Conservation (phyloP, 2,329 filamentous ascomycete species). For the Kalmusia sp. region DNA sequence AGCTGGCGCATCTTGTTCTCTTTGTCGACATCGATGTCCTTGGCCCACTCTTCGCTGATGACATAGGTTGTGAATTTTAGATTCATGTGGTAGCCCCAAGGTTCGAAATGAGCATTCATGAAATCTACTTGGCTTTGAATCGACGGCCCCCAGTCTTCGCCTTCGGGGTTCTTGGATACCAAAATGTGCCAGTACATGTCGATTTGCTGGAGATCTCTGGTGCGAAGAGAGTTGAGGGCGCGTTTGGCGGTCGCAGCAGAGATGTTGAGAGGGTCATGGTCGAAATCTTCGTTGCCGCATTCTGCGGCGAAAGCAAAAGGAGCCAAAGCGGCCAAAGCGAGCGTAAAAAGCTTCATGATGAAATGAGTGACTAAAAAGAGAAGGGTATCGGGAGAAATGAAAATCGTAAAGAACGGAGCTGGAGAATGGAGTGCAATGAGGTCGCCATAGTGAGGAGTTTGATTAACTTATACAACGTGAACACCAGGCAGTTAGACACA, state of each 20-base stretch:
- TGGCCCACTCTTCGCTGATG: conserved; percentile 22
- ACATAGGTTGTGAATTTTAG: conserved; percentile 15
- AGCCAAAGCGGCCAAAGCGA: conserved; percentile 11
- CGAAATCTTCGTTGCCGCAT: conserved; percentile 21
- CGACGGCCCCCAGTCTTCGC: conserved; percentile 12
- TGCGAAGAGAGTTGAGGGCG: conserved; percentile 17
- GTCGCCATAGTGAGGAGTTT: neutral
- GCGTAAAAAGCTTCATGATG: conserved; percentile 18
- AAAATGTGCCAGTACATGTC: conserved; percentile 22
- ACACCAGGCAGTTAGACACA: neutral
- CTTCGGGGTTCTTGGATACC: conserved; percentile 10
- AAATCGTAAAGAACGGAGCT: neutral
- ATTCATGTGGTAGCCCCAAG: conserved; percentile 22
- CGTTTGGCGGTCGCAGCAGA: conserved; percentile 7
- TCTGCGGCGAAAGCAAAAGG: conserved; percentile 8
- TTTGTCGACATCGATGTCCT: conserved; percentile 18
- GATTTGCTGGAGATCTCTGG: conserved; percentile 14
- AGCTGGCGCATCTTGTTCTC: conserved; percentile 56
- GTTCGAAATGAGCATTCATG: conserved; percentile 18
- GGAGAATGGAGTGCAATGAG: neutral
- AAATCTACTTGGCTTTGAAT: conserved; percentile 19
- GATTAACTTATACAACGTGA: neutral
- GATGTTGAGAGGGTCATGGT: conserved; percentile 20
- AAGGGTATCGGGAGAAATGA: neutral
- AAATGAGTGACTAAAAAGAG: conserved; percentile 5